phyloP scores from a whole-genome alignment of 345 rosid species.

The Syzygium oleosum region DNA sequence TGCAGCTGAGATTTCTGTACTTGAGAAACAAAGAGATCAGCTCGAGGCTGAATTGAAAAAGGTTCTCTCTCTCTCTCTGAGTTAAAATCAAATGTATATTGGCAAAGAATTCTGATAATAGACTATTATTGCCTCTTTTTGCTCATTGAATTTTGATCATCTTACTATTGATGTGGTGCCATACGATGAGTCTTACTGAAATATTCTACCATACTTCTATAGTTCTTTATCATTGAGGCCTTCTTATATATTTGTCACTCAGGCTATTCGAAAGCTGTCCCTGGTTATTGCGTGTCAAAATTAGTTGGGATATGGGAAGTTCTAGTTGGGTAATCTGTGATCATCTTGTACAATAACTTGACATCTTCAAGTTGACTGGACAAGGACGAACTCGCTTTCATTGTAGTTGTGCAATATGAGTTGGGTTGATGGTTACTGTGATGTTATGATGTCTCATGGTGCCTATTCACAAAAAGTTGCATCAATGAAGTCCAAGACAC shows the following conservation, averaged over 20 bases:
- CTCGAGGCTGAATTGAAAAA: slow-evolving; percentile 90
- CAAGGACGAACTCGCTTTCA: background rate
- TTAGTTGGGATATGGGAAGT: background rate
- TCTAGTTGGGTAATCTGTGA: background rate
- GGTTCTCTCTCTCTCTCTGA: slow-evolving; percentile 19
- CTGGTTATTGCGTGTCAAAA: background rate
- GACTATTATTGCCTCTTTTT: background rate
- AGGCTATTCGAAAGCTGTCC: background rate
- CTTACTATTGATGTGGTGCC: background rate
- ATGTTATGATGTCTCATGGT: background rate
- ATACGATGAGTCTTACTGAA: background rate
- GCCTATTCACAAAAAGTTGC: background rate
- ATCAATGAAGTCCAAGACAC: background rate
- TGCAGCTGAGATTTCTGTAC: slow-evolving; percentile 61
- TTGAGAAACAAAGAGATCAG: slow-evolving; percentile 77
- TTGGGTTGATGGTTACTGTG: background rate
- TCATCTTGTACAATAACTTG: background rate
- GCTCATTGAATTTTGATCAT: background rate
- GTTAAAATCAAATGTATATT: background rate
- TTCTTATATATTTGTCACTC: background rate
- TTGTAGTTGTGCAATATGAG: background rate
- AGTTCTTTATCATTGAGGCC: background rate
- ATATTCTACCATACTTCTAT: background rate
- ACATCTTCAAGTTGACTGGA: background rate
- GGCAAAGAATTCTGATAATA: background rate